Base-by-base conservation (phyloP, 2,329 filamentous ascomycete genomes). In the Pezicula rhizophila region DNA sequence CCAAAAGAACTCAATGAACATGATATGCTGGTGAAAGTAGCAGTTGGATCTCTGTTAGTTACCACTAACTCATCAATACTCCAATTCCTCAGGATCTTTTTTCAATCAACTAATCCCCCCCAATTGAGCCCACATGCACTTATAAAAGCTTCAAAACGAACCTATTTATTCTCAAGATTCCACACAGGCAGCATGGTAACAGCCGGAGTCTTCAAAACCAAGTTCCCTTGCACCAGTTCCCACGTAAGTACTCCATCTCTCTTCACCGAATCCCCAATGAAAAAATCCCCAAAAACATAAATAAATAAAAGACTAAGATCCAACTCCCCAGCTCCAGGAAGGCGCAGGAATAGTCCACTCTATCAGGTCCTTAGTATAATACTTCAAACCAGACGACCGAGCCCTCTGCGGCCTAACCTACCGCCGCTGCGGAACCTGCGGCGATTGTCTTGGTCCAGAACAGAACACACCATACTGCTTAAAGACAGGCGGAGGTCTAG, bases 171-270 rank as follows among this genome's bases (percentile, higher is more conserved):
- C 23, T 23, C 23, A 23, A 23, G 23, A 23, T 84, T 80, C 66
- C 80, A 84, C 66, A 83, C 80, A 1, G 80, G 84, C 65, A 63
- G 64, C 52, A 79, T 82, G 75, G 77, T 81, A 4, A 56, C 59
- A 6, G 57, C 67, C 2, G 79, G 79, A 42, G 62, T 70, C 41
- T 75, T 82, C 60, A 63, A 60, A 6, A 69, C 70, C 0, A 48
- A 61, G 3, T 66, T 82, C 1, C 79, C 79, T 0, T 68, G 70
- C 49, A 80, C 71, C 8, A 76, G 69, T 6, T 82, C 76, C 51
- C 52, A 63, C 28, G 60, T 63, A 52, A 59, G 60, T 12, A 31
- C 28, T 31, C 11, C 7, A 31, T 31, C 28, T 31, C 23, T 23
- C 4, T 4, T 23, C 23, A 23, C 23, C 18, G 18, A 18, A 18